Evolutionary conservation across 2,329 filamentous ascomycete genomes (phyloP).

Genomic region (Colletotrichum magnum): DNA sequence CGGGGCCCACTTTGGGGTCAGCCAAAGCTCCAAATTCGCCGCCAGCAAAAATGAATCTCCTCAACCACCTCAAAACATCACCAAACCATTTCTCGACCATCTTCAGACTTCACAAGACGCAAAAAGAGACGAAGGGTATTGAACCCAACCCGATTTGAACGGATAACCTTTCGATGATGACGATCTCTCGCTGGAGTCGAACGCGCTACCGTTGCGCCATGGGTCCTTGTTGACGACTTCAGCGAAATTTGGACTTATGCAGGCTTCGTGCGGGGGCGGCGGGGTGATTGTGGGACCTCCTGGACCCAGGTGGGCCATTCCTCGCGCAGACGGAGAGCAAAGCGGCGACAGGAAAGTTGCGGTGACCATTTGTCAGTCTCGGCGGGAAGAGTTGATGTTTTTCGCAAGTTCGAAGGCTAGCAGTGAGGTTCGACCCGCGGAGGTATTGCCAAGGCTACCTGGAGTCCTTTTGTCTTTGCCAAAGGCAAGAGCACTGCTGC

Average conservation of each 20-base stretch:
- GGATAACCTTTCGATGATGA: slow-evolving; percentile 24
- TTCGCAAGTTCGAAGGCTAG: too few relatives aligned
- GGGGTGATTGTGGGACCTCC: too few relatives aligned
- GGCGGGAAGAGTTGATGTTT: too few relatives aligned
- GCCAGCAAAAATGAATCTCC: background rate
- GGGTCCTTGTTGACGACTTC: accelerated
- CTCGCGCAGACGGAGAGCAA: too few relatives aligned
- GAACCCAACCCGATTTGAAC: slow-evolving; percentile 37
- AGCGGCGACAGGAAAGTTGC: too few relatives aligned
- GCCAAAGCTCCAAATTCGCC: too few relatives aligned
- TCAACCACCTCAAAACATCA: background rate
- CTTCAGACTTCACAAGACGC: background rate
- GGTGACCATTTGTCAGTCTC: too few relatives aligned
- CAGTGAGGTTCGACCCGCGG: too few relatives aligned
- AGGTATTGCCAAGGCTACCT: too few relatives aligned
- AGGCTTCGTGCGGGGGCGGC: background rate
- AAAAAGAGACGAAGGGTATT: background rate
- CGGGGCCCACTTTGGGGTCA: too few relatives aligned
- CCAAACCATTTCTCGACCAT: background rate
- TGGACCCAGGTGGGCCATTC: background rate
- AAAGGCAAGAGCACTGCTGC: too few relatives aligned
- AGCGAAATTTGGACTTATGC: accelerated
- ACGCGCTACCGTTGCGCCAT: slow-evolving; percentile 34
- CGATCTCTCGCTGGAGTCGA: slow-evolving; percentile 14
- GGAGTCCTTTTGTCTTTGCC: too few relatives aligned